A percentile compares a stretch with the other conserved stretches of the same genome.
These are phyloP conservation scores for Penicillium sp. DNA, from an alignment of 2,329 filamentous ascomycete genomes.

Conservation along the genomic window DNA sequence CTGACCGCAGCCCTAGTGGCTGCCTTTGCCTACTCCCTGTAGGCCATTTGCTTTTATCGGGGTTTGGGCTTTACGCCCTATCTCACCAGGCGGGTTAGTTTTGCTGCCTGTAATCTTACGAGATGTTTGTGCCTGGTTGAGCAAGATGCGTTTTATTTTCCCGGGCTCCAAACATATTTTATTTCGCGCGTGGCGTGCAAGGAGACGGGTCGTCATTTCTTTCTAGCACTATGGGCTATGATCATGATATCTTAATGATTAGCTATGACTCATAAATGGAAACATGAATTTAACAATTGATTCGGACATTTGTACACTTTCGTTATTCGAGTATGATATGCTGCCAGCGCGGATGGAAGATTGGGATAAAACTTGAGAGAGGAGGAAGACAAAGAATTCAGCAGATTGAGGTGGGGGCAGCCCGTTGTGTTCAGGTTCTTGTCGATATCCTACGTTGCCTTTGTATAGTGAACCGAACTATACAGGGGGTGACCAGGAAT, in stretches of 20 bases:
- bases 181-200: background rate
- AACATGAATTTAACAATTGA: background rate
- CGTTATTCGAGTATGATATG: background rate
- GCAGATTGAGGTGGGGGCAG: constrained; percentile 4
- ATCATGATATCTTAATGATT: background rate
- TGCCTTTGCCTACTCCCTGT: constrained; percentile 17
- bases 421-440: background rate
- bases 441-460: background rate
- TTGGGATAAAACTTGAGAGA: constrained; percentile 11
- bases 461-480: background rate
- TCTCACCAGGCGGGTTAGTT: background rate
- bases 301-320: background rate
- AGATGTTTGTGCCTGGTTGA: background rate
- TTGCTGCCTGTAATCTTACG: background rate
- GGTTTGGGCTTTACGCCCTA: background rate
- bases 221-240: background rate
- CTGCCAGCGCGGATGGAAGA: constrained; percentile 18
- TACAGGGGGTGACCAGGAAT: too few relatives aligned
- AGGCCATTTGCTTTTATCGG: background rate
- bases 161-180: background rate
- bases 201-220: background rate
- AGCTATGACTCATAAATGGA: background rate
- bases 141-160: background rate
- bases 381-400: background rate
- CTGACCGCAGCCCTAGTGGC: constrained; percentile 17